Base-by-base conservation (phyloP, 106 monocot species). In the Allium sativum region DNA sequence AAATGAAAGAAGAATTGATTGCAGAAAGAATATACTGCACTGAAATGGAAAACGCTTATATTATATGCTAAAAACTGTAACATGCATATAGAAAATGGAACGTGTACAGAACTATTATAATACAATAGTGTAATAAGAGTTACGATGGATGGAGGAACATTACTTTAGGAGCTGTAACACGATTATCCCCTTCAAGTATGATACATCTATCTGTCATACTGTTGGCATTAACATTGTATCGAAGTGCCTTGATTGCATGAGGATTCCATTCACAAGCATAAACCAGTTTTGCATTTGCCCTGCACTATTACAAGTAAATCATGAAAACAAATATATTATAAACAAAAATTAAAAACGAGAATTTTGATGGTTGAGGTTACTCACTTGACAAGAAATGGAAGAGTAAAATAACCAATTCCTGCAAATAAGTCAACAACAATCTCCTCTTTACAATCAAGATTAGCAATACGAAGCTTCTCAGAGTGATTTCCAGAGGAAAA, bases 241-340 rank as follows among this genome's bases (percentile, higher is more conserved):
- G 69, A 54, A 96, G 84, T 63, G 95, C 90, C 62, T 73, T 65
- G 52, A 96, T 19, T 55, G 95, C 90, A 79, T 90, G 81, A 12
- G 75, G 81, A 62, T 96, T 96, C 95, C 95, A 96, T 62, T 96
- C 95, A 62, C 95, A 96, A 9, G 95, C 90, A 74, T 90, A 90
- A 66, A 90, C 86, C 3, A 96, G 56, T 72, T 87, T 87, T 72
- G 90, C 95, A 51, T 62, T 90, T 11, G 90, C 84, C 75, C 95
- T 96, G 67, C 48, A 31, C 5, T 31, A 31, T 31, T 31, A 31
- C 31, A 31, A 3, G 4, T 0, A 31, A 3, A 31, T 31, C 31
- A 31, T 31, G 31, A 31, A 31, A 31, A 31, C 31, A 31, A 31
- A 31, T 31, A 31, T 31, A 31, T 31, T 31, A 31, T 3, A 31